A percentile compares a stretch with the other conserved stretches of the same genome.
Conservation (phyloP, 1,139 yeast genomes). For the Geotrichum carabidarum region DNA sequence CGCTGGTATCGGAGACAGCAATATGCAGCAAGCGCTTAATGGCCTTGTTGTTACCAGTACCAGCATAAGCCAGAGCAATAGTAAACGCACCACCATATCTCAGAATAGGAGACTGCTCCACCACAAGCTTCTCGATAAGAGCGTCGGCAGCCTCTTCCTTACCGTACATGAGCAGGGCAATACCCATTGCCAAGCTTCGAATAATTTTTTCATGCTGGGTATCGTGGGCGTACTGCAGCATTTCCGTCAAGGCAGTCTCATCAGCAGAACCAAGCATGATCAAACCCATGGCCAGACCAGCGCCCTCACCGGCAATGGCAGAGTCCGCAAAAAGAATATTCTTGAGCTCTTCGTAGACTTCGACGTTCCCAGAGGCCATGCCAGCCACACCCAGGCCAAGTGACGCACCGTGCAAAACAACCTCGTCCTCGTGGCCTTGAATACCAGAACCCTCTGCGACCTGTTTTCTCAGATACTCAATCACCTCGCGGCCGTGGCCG, state of each 20-base stretch:
- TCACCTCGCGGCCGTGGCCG: conserved; percentile 88
- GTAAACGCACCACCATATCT: conserved; percentile 97
- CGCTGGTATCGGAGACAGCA: conserved; percentile 95
- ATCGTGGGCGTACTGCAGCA: conserved; percentile 89
- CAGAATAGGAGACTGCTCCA: conserved; percentile 74
- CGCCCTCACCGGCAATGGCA: conserved; percentile 94
- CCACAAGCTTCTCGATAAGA: conserved; percentile 61
- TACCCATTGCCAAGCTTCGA: conserved; percentile 84
- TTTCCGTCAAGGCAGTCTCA: conserved; percentile 65
- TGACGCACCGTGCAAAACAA: conserved; percentile 91
- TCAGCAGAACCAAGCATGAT: conserved; percentile 93
- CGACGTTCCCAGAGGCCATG: conserved; percentile 78
- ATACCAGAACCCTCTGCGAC: conserved; percentile 57
- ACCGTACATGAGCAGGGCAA: conserved; percentile 82
- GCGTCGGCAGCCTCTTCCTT: conserved; percentile 76
- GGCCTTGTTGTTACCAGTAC: conserved; percentile 87
- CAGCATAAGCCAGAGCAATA: conserved; percentile 92
- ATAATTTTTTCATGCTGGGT: conserved; percentile 94
- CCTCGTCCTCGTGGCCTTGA: conserved; percentile 67
- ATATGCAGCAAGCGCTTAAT: conserved; percentile 79
- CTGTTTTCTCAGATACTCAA: conserved; percentile 71
- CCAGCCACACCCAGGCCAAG: conserved; percentile 96
- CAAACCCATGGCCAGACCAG: conserved; percentile 94
- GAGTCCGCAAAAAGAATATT: conserved; percentile 84
- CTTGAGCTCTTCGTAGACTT: conserved; percentile 75